Evolutionary conservation across 2,329 filamentous ascomycete species (phyloP).

Genomic region (Plenodomus biglobosus): DNA sequence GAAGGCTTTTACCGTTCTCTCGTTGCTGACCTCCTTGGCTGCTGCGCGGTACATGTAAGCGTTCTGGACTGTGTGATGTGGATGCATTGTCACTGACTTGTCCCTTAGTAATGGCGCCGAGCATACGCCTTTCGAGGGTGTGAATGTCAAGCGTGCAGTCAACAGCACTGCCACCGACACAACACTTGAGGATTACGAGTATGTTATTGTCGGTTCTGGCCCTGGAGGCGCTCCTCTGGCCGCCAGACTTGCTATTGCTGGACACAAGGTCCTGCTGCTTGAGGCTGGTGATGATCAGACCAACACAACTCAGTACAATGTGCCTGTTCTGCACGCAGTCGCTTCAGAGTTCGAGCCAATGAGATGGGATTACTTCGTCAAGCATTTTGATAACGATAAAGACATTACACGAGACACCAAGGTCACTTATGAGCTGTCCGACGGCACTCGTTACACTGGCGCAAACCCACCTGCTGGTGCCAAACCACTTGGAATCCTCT

Average conservation of each 20-base stretch:
- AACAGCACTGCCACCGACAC: slow-evolving; percentile 9
- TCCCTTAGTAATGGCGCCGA: slow-evolving; percentile 20
- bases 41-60: slow-evolving; percentile 10
- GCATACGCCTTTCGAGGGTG: slow-evolving; percentile 18
- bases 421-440: slow-evolving; percentile 48
- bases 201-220: slow-evolving; percentile 53
- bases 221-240: background rate
- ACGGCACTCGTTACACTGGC: slow-evolving; percentile 52
- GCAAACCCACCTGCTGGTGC: slow-evolving; percentile 55
- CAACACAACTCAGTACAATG: slow-evolving; percentile 50
- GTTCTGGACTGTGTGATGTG: background rate
- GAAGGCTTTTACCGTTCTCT: slow-evolving; percentile 12
- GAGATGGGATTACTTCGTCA: slow-evolving; percentile 63
- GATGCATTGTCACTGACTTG: slow-evolving; percentile 2
- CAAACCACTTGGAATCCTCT: slow-evolving; percentile 55
- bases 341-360: slow-evolving; percentile 57
- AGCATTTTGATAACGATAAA: slow-evolving; percentile 57
- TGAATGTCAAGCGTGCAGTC: slow-evolving; percentile 22
- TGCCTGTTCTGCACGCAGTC: slow-evolving; percentile 56
- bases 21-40: slow-evolving; percentile 6
- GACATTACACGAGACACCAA: slow-evolving; percentile 58
- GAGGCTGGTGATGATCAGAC: slow-evolving; percentile 62
- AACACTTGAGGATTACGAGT: slow-evolving; percentile 53
- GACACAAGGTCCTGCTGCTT: background rate
- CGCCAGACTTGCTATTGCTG: background rate